A percentile compares a stretch with the other conserved stretches of the same genome.
phyloP scores from a whole-genome alignment of 2,329 filamentous ascomycete genomes.

The Myriangium duriaei region DNA sequence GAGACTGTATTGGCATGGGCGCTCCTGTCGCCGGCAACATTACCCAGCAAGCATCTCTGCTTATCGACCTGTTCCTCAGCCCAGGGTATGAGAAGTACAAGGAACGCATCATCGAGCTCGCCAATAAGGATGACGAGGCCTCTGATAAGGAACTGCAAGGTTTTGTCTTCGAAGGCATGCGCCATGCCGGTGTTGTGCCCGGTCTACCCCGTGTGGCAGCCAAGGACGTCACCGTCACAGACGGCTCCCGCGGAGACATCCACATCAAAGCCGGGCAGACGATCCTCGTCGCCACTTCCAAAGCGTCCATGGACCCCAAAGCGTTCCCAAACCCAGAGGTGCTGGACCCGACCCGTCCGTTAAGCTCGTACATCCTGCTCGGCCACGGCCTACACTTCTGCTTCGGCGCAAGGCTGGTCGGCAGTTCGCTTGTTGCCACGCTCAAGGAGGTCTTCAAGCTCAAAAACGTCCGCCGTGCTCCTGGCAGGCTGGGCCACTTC shows the following conservation, averaged over 20 bases:
- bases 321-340: slow-evolving; percentile 31
- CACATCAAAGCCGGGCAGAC: slow-evolving; percentile 33
- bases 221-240: slow-evolving; percentile 29
- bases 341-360: slow-evolving; percentile 31
- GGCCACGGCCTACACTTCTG: slow-evolving; percentile 31
- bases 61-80: slow-evolving; percentile 42
- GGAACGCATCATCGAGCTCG: slow-evolving; percentile 37
- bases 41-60: slow-evolving; percentile 40
- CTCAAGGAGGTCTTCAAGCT: slow-evolving; percentile 34
- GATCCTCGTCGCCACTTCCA: slow-evolving; percentile 33
- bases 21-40: slow-evolving; percentile 40
- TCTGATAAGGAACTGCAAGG: slow-evolving; percentile 38
- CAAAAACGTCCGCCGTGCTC: slow-evolving; percentile 29
- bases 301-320: slow-evolving; percentile 28
- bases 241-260: slow-evolving; percentile 36
- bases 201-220: slow-evolving; percentile 40
- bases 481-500: slow-evolving; percentile 29
- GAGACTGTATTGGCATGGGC: slow-evolving; percentile 38
- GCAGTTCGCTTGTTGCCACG: slow-evolving; percentile 28
- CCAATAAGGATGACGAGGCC: slow-evolving; percentile 30
- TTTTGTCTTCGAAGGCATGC: slow-evolving; percentile 44
- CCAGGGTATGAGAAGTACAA: slow-evolving; percentile 40
- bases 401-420: slow-evolving; percentile 29
- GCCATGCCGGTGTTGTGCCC: slow-evolving; percentile 39
- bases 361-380: slow-evolving; percentile 27